Evolutionary conservation across 208 protist species (phyloP), one percentile per base, ranked within the genome.

Genomic region (Porcisia deanei): DNA sequence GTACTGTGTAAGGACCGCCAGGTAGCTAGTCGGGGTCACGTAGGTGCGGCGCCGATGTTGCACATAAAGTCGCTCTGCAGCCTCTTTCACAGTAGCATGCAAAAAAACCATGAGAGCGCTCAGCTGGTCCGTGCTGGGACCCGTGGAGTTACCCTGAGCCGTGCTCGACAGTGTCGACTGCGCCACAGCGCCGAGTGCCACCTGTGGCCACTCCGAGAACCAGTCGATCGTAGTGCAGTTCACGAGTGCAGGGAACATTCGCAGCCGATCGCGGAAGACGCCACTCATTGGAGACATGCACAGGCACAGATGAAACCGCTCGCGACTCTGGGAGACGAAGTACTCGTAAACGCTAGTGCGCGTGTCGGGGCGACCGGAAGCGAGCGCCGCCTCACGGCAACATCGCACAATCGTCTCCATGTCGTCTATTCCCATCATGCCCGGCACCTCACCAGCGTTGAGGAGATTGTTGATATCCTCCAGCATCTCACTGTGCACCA

Each of bases 141-240:
- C 71, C 45, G 49, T 41, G 73, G 25, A 5, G 45, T 18, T 34
- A 18, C 34, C 54, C 52, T 22, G 58, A 30, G 59, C 34, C 45
- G 73, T 45, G 52, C 61, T 70, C 68, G 59, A 63, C 18, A 79
- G 53, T 57, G 74, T 76, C 30, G 75, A 72, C n/a, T 61, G 69
- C 30, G 97, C 91, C 30, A 99, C 98, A 45, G 85, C 89, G 55
- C 86, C 63, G 3, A 99, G 90, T 2, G 98, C 98, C 45, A 98
- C 92, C 65, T 79, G 76, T 34, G 98, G 97, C 98, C 98, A 99
- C 66, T 90, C 86, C 55, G 88, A 91, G 86, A 99, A 99, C 98
- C 98, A 99, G 81, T 99, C 98, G 73, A 99, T 99, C 22, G 98
- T 99, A 63, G 93, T 98, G 83, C 98, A 99, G 85, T 99, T 99